Base-by-base conservation (phyloP, 2,329 filamentous ascomycete genomes). In the Alternaria rosae region DNA sequence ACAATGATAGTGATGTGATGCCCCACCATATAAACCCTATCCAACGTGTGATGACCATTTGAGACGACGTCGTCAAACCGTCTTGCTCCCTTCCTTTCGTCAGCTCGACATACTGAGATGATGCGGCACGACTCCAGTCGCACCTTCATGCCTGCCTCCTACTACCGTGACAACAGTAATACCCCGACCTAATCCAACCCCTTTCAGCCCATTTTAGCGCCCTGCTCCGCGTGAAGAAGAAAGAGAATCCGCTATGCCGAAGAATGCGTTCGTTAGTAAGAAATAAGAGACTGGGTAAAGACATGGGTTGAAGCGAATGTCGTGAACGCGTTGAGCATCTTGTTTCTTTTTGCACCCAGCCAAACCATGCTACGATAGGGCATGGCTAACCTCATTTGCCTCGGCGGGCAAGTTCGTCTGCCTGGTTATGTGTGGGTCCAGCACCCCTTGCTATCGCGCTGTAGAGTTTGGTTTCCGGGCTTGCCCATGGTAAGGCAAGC, bases 1-100 rank as follows among this genome's bases (percentile, higher is more conserved):
- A 59, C 56, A 59, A 35, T 53, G 51, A 42, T 53, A 38, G 35
- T 38, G 35, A 38, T 38, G 17, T 38, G 35, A 38, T 38, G 35
- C 17, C 35, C 35, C 35, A 38, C 35, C 35, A 17, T 38, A n/a
- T 38, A 38, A 38, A 20, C 28, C 41, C 47, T 32, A 21, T 51
- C 15, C 48, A 6, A 28, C 32, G 28, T 15, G 13, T 54, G 32
- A 35, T 12, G 35, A 35, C 13, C 47, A n/a, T n/a, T n/a, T n/a
- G n/a, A n/a, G n/a, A n/a, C n/a, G n/a, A n/a, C n/a, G n/a, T n/a
- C n/a, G n/a, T n/a, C n/a, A n/a, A 7, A 43, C 21, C 41, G 17
- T 43, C n/a, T 17, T 43, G 17, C 6, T 9, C 35, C 47, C 15
- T 51, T 15, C 20, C 23, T 20, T 23, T n/a, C 43, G 43, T 45